Conservation (phyloP, 345 rosid genomes). For the Salix exigua region DNA sequence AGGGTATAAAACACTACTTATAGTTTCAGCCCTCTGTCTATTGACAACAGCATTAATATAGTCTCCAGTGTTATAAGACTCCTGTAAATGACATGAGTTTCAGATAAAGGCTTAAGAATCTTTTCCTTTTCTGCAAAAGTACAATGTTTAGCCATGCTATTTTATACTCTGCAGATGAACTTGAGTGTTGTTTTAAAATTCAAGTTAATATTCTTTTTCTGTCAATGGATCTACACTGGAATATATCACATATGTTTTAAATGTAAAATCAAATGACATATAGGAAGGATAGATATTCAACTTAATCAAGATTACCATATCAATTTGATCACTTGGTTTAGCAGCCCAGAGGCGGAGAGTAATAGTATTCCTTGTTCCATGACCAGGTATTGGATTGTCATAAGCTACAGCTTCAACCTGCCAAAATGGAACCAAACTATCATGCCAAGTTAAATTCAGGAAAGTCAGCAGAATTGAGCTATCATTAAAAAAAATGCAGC, state of each 20-base stretch:
- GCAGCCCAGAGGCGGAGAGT: conserved; percentile 54
- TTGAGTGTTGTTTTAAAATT: background rate
- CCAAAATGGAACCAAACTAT: conserved; percentile 8
- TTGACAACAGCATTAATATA: conserved; percentile 46
- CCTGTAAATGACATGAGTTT: conserved; percentile 21
- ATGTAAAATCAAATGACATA: background rate
- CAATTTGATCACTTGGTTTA: conserved; percentile 40
- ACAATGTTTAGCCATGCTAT: background rate
- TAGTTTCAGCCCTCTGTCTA: conserved; percentile 45
- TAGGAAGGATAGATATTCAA: background rate
- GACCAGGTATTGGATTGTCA: conserved; percentile 54
- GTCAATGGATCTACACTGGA: background rate
- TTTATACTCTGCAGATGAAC: background rate
- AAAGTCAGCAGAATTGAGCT: background rate
- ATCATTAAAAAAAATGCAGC: background rate
- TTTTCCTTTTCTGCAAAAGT: background rate
- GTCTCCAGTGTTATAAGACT: conserved; percentile 45
- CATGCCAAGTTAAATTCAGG: background rate
- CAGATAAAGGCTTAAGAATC: conserved; percentile 4
- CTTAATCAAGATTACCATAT: conserved; percentile 33
- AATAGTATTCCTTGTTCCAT: conserved; percentile 47
- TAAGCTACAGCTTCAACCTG: conserved; percentile 55
- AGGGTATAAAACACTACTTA: conserved; percentile 43
- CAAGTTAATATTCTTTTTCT: background rate
- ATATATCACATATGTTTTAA: background rate